Percentiles rank a stretch among this genome's conserved stretches.
phyloP scores from a whole-genome alignment of 257 asterid genomes.

The Solanum okadae region DNA sequence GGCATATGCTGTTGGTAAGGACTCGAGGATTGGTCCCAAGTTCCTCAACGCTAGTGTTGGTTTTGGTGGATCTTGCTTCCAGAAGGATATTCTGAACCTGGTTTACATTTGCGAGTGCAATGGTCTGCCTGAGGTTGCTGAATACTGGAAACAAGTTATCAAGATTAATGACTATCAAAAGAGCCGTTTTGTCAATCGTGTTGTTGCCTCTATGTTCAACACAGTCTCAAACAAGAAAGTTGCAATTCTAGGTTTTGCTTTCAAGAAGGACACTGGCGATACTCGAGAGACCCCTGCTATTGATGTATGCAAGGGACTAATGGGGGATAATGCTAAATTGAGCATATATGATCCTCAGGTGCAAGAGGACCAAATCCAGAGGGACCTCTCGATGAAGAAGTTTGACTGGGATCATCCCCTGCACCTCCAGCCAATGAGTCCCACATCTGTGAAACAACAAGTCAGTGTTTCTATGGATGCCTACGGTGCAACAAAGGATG shows the following conservation, averaged over 20 bases:
- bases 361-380: constrained; percentile 73
- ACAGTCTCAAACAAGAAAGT: constrained; percentile 79
- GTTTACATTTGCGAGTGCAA: constrained; percentile 89
- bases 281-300: constrained; percentile 85
- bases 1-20: constrained; percentile 69
- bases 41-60: constrained; percentile 85
- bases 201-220: constrained; percentile 78
- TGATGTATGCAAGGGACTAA: constrained; percentile 77
- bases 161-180: constrained; percentile 82
- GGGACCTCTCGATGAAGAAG: constrained; percentile 77
- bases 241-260: constrained; percentile 73
- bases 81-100: constrained; percentile 77
- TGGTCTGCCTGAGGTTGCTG: constrained; percentile 80
- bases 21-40: constrained; percentile 73
- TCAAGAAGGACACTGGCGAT: constrained; percentile 81
- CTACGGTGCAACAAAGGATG: constrained; percentile 63
- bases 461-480: constrained; percentile 67
- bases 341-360: constrained; percentile 91
- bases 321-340: constrained; percentile 68
- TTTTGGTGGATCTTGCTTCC: constrained; percentile 89
- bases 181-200: constrained; percentile 67
- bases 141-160: constrained; percentile 86
- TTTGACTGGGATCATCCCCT: constrained; percentile 93
- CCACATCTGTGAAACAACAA: constrained; percentile 64
- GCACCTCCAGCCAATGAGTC: constrained; percentile 86